These are phyloP conservation scores for Yamadazyma conglobata DNA, from an alignment of 1,139 yeast genomes.

Conservation along the genomic window DNA sequence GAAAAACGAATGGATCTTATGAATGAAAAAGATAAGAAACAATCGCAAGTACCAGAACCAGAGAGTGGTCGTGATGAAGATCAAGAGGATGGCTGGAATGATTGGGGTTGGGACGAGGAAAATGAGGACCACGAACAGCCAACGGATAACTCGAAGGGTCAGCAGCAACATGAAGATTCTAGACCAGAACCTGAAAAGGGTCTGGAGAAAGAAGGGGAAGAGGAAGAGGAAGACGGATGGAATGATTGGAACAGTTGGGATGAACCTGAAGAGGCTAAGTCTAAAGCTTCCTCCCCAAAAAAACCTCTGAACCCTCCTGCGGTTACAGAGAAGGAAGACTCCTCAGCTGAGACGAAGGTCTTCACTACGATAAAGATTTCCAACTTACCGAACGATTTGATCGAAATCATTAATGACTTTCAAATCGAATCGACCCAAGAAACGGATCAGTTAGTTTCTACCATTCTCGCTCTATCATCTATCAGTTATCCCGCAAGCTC, in stretches of 20 bases:
- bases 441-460: constrained; percentile 15
- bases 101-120: constrained; percentile 26
- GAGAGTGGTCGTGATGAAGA: constrained; percentile 19
- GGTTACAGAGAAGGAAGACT: not conserved
- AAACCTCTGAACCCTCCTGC: not conserved
- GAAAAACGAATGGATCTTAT: constrained; percentile 16
- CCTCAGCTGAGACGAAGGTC: not conserved
- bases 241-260: constrained; percentile 19
- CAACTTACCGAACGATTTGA: constrained; percentile 19
- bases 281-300: not conserved
- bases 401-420: constrained; percentile 22
- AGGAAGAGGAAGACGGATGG: constrained; percentile 18
- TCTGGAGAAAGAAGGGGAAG: constrained; percentile 6
- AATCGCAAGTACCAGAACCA: constrained; percentile 6
- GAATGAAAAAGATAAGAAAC: constrained; percentile 13
- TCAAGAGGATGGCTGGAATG: constrained; percentile 18
- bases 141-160: too few relatives aligned
- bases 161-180: constrained; percentile 1
- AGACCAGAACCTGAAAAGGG: not conserved
- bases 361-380: constrained; percentile 17
- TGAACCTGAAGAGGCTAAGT: constrained; percentile 7
- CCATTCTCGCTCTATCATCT: constrained; percentile 31
- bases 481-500: constrained; percentile 31
- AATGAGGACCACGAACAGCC: constrained; percentile 12
- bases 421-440: constrained; percentile 14